phyloP scores from a whole-genome alignment of 176 grass and related monocot genomes.

The Oryza nivara region DNA sequence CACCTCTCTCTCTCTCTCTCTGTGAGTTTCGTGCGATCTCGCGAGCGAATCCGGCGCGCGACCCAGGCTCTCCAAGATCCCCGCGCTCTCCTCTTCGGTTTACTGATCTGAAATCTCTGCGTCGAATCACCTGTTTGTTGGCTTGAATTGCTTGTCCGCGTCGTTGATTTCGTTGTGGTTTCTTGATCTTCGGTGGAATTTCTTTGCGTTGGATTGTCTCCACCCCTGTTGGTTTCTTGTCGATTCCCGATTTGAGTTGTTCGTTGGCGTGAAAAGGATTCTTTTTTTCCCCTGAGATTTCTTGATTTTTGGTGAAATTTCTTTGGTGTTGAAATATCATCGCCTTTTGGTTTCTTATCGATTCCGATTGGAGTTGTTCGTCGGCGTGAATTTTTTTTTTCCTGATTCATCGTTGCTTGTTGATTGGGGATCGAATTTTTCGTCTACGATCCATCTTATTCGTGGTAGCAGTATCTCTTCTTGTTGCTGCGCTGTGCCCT shows the following conservation, averaged over 20 bases:
- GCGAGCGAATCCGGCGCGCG: conserved; percentile 24
- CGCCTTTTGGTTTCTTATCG: background rate
- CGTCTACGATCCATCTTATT: background rate
- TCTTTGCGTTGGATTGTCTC: background rate
- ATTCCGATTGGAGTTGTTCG: background rate
- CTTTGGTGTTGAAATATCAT: background rate
- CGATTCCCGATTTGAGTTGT: background rate
- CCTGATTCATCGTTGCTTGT: background rate
- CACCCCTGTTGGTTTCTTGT: background rate
- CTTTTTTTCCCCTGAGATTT: background rate
- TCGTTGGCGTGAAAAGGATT: background rate
- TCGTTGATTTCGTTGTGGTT: conserved; percentile 5
- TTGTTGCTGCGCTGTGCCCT: background rate
- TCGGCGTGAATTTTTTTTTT: background rate
- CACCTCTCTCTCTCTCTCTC: background rate
- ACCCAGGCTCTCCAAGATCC: conserved; percentile 19
- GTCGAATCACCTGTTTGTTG: conserved; percentile 8
- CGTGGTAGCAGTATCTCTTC: background rate
- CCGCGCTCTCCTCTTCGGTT: background rate
- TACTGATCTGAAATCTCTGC: background rate
- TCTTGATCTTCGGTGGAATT: background rate
- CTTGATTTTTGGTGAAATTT: background rate
- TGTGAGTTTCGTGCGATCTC: conserved; percentile 2
- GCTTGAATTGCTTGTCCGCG: background rate
- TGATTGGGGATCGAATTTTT: background rate